Conservation (phyloP, 805 yeast genomes). For the Ogataea salicorniae region DNA sequence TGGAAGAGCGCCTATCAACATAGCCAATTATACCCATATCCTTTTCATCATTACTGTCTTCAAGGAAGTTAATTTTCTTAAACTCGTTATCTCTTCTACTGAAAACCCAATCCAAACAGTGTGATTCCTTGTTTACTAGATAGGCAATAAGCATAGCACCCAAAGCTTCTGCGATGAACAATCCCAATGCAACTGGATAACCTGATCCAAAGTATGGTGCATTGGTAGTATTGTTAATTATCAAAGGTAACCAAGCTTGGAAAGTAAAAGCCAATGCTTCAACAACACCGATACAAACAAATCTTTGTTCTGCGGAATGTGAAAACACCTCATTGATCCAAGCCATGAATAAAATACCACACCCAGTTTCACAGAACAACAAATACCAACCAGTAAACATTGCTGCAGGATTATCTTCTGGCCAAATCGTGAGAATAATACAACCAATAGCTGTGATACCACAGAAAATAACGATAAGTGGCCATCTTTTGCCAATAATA, state of each 20-base stretch:
- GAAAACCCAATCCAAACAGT: conserved; percentile 11
- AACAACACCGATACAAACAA: conserved; percentile 28
- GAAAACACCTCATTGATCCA: conserved; percentile 28
- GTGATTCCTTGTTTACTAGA: conserved; percentile 5
- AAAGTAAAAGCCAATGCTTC: conserved; percentile 29
- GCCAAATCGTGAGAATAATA: conserved; percentile 16
- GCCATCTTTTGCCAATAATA: conserved; percentile 25
- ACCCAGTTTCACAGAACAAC: conserved; percentile 18
- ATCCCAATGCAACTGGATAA: conserved; percentile 21
- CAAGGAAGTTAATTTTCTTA: not conserved
- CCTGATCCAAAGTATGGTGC: conserved; percentile 32
- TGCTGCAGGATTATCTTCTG: conserved; percentile 14
- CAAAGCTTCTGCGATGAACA: conserved; percentile 13
- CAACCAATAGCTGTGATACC: conserved; percentile 17
- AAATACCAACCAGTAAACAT: conserved; percentile 23
- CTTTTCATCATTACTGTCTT: not conserved
- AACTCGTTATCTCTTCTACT: conserved; percentile 12
- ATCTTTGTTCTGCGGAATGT: conserved; percentile 23
- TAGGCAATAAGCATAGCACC: conserved; percentile 13
- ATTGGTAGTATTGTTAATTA: conserved; percentile 30
- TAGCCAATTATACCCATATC: not conserved
- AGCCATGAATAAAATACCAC: conserved; percentile 20
- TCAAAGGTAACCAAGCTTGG: conserved; percentile 32
- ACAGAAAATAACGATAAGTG: conserved; percentile 20
- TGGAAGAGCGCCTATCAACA: too few species aligned